Conservation (phyloP, 495 filamentous ascomycete genomes). For the Parathielavia appendiculata region DNA sequence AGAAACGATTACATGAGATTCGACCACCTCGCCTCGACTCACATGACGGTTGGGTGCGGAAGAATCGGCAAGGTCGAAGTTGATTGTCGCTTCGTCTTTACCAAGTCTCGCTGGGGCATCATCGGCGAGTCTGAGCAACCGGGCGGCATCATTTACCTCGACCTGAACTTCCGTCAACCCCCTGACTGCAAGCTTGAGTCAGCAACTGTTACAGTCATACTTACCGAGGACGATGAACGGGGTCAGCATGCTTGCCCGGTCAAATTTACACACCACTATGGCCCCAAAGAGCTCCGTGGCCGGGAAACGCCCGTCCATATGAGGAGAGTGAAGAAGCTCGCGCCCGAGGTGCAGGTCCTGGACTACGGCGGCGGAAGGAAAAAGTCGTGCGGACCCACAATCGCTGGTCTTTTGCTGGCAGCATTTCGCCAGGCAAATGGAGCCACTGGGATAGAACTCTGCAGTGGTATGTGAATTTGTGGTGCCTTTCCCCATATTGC, state of each 20-base stretch:
- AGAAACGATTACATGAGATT: slow-evolving; percentile 18
- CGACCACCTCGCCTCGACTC: slow-evolving; percentile 19
- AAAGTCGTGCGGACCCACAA: slow-evolving; percentile 5
- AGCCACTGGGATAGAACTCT: slow-evolving; percentile 20
- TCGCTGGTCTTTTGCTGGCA: slow-evolving; percentile 21
- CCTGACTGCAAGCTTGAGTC: slow-evolving; percentile 27
- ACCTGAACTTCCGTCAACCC: slow-evolving; percentile 29
- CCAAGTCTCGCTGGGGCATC: slow-evolving; percentile 34
- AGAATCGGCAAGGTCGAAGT: slow-evolving; percentile 26
- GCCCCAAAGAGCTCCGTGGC: slow-evolving; percentile 17
- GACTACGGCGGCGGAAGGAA: slow-evolving; percentile 20
- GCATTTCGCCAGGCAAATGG: slow-evolving; percentile 10
- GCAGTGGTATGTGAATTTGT: slow-evolving; percentile 15
- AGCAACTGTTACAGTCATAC: slow-evolving; percentile 27
- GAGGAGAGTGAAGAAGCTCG: slow-evolving; percentile 2
- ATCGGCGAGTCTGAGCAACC: slow-evolving; percentile 24
- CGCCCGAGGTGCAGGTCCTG: slow-evolving; percentile 14
- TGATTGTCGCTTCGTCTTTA: slow-evolving; percentile 33
- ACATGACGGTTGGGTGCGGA: slow-evolving; percentile 13
- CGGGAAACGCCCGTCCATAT: slow-evolving; percentile 5
- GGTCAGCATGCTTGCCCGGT: slow-evolving; percentile 7
- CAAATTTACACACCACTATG: slow-evolving; percentile 21
- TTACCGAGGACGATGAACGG: slow-evolving; percentile 22
- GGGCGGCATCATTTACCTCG: slow-evolving; percentile 34
- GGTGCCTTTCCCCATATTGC: no score